Evolutionary conservation across 1,139 yeast genomes (phyloP).

Genomic region (Hemisphaericaspora lyxosophila): DNA sequence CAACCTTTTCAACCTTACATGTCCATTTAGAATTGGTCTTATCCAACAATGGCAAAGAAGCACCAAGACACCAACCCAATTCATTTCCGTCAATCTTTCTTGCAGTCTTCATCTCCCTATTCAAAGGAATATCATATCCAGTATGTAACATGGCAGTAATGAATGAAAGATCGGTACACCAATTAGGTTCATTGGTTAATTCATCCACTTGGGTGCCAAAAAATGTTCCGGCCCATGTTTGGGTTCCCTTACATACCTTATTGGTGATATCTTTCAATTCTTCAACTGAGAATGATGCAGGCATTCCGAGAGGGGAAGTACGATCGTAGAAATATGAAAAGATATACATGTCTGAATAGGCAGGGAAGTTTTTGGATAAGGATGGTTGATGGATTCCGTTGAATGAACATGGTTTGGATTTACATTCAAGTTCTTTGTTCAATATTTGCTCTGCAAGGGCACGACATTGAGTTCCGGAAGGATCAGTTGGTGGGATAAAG

Average conservation of each 20-base stretch:
- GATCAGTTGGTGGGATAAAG: conserved; percentile 66
- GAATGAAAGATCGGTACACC: conserved; percentile 92
- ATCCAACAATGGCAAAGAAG: conserved; percentile 85
- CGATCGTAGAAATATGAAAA: conserved; percentile 95
- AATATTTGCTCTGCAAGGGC: conserved; percentile 76
- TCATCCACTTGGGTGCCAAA: conserved; percentile 66
- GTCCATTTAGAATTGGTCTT: conserved; percentile 62
- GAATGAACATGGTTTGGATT: conserved; percentile 82
- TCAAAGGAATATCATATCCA: conserved; percentile 91
- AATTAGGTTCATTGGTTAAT: conserved; percentile 76
- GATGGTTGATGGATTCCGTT: conserved; percentile 98
- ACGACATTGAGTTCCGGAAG: conserved; percentile 71
- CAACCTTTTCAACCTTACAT: conserved; percentile 50
- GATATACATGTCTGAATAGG: conserved; percentile 72
- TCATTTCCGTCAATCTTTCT: conserved; percentile 85
- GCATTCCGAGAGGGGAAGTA: conserved; percentile 92
- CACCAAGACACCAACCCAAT: conserved; percentile 98
- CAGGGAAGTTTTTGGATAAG: conserved; percentile 68
- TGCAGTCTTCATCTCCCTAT: conserved; percentile 89
- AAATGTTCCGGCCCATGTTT: conserved; percentile 62
- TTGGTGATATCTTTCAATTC: conserved; percentile 82
- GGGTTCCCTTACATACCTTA: conserved; percentile 81
- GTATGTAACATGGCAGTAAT: conserved; percentile 87
- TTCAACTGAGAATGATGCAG: conserved; percentile 77
- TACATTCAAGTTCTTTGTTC: conserved; percentile 79